Conservation (phyloP, 73 alveolate genomes). For the Symbiodinium pilosum region DNA sequence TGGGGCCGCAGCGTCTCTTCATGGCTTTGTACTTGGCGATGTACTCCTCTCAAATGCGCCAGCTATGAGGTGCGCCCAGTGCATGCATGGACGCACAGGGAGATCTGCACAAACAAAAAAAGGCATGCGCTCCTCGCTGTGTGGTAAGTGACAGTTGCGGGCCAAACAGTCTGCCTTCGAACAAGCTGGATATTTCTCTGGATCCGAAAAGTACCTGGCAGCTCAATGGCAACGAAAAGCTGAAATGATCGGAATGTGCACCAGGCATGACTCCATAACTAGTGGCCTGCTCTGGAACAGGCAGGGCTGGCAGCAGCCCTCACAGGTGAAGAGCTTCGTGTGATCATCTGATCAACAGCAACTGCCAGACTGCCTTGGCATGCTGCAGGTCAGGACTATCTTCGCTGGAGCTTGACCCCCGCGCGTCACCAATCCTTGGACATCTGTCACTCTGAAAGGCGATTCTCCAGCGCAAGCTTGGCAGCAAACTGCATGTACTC, state of each 20-base stretch:
- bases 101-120: too few relatives aligned
- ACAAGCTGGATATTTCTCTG: not conserved
- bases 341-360: too few relatives aligned
- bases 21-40: constrained; percentile 32
- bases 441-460: too few relatives aligned
- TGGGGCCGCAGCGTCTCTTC: not conserved
- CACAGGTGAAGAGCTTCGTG: too few relatives aligned
- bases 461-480: not conserved
- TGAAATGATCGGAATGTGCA: too few relatives aligned
- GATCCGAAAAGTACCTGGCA: not conserved
- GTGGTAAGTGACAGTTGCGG: not conserved
- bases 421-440: not conserved
- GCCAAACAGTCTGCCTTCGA: not conserved
- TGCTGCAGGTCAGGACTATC: not conserved
- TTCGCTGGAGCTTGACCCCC: not conserved
- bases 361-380: not conserved
- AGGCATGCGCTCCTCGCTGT: constrained; percentile 4
- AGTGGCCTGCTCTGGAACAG: not conserved
- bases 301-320: constrained; percentile 16
- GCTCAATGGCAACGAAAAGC: too few relatives aligned
- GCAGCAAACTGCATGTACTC: too few relatives aligned
- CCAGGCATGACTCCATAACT: too few relatives aligned
- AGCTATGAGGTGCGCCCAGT: too few relatives aligned
- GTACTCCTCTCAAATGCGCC: constrained; percentile 50
- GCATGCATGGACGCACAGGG: too few relatives aligned